Evolutionary conservation across 192 early-diverging fungal species (phyloP), one percentile per base, ranked within the genome.

Genomic region (Rhizophagus prolifer): DNA sequence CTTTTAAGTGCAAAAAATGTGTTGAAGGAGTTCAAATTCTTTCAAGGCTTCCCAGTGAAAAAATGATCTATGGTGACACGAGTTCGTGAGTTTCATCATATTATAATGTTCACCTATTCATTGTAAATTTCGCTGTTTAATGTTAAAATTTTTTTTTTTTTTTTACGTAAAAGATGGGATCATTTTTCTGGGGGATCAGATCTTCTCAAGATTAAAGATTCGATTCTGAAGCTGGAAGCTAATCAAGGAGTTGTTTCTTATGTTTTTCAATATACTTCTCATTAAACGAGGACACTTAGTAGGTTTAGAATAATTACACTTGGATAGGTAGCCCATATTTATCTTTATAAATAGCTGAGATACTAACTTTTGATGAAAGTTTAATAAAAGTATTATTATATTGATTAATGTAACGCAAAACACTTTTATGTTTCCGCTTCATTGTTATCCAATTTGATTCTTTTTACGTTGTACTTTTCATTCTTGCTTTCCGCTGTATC

Each of bases 1-100:
- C 94, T 21, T 98, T 99, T 85, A 96, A 95, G 80, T 99, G 98
- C 84, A 87, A 89, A 59, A 88, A 96, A 30, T 99, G 98, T 76
- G 85, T 96, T 19, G 80, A 91, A 4, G 96, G 95, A 4, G 85
- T 88, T n/a, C 97, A 98, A 80, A 83, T 91, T 9, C 82, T 88
- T 47, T 84, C 81, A 78, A 93, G 87, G 64, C 86, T 2, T 60
- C 83, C 14, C 72, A 70, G 80, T 0, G 84, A 88, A 79, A 82
- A 80, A 4, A 92, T 94, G 86, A 88, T 90, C 28, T 93, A 92
- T 70, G 92, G 91, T 1, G 95, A 94, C 78, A 89, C 92, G 31
- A 93, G 89, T 76, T 79, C 85, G 85, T 86, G 81, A 82, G 85
- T 82, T 34, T 68, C 14, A 67, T 34, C 36, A 5, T 41, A 64